Conservation (phyloP, 768 basidiomycete species). For the Suillus alpinus region DNA sequence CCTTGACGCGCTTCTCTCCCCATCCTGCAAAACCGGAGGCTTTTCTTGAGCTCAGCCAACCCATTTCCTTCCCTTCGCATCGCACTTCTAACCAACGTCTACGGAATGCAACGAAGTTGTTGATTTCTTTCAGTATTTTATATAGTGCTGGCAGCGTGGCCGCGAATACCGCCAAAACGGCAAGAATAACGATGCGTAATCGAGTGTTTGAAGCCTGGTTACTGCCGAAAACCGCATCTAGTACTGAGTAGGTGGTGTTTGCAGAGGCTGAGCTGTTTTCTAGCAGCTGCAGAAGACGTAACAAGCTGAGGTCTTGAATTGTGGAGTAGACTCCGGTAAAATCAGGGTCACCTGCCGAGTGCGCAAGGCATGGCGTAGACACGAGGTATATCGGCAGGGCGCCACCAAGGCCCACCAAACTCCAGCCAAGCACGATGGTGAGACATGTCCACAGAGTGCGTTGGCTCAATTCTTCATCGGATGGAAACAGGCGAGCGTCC, state of each 20-base stretch:
- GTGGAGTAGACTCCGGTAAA: conserved; percentile 64
- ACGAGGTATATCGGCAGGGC: conserved; percentile 74
- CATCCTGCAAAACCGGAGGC: conserved; percentile 70
- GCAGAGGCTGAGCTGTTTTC: conserved; percentile 40
- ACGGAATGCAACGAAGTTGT: conserved; percentile 50
- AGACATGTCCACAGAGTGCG: conserved; percentile 68
- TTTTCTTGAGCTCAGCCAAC: conserved; percentile 60
- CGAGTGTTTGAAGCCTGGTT: conserved; percentile 45
- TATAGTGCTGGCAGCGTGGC: conserved; percentile 63
- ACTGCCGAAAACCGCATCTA: conserved; percentile 31
- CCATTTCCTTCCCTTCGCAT: conserved; percentile 72
- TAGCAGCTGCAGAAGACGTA: conserved; percentile 66
- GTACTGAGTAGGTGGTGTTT: conserved; percentile 20
- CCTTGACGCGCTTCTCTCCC: conserved; percentile 74
- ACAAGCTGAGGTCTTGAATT: conserved; percentile 72
- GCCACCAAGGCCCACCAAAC: conserved; percentile 65
- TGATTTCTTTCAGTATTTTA: conserved; percentile 65
- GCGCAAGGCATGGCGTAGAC: conserved; percentile 62
- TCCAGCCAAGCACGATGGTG: conserved; percentile 62
- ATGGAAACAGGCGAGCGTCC: conserved; percentile 63
- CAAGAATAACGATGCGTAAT: conserved; percentile 65
- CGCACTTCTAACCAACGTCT: conserved; percentile 58
- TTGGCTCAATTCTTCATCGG: conserved; percentile 72
- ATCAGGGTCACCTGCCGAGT: conserved; percentile 40
- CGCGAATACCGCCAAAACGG: conserved; percentile 58